Conservation (phyloP, 192 early-diverging fungal species). For the Gaertneriomyces semiglobifer region DNA sequence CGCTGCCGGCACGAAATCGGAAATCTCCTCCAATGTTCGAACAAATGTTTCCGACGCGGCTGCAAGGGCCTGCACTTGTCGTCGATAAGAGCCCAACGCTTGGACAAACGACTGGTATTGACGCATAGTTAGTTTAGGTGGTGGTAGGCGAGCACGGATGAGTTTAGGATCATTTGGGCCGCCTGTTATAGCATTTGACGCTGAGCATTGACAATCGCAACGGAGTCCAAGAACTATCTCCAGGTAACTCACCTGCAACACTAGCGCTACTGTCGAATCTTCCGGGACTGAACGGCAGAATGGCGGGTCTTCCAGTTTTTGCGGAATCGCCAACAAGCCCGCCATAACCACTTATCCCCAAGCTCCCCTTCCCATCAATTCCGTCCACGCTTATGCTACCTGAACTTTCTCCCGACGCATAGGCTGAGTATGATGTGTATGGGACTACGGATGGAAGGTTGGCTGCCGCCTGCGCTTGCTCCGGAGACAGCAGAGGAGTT, state of each 20-base stretch:
- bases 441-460: conserved; percentile 3
- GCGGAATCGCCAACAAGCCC: too few species aligned
- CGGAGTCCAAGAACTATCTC: too few species aligned
- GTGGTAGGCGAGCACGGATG: conserved; percentile 15
- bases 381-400: too few species aligned
- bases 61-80: conserved; percentile 46
- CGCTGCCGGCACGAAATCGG: conserved; percentile 45
- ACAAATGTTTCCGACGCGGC: conserved; percentile 51
- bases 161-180: conserved; percentile 33
- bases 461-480: conserved; percentile 23
- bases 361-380: too few species aligned
- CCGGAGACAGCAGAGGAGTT: conserved; percentile 22
- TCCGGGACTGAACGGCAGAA: conserved; percentile 15
- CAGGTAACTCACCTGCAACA: conserved; percentile 15
- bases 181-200: conserved; percentile 7
- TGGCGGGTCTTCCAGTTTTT: background rate
- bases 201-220: too few species aligned
- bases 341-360: too few species aligned
- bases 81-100: conserved; percentile 40
- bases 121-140: conserved; percentile 36
- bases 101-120: conserved; percentile 48
- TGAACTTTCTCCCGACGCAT: background rate
- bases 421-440: conserved; percentile 2
- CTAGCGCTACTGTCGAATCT: conserved; percentile 16
- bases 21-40: conserved; percentile 47